Conservation (phyloP, 2,329 filamentous ascomycete genomes). For the Chaetomium olivaceum region DNA sequence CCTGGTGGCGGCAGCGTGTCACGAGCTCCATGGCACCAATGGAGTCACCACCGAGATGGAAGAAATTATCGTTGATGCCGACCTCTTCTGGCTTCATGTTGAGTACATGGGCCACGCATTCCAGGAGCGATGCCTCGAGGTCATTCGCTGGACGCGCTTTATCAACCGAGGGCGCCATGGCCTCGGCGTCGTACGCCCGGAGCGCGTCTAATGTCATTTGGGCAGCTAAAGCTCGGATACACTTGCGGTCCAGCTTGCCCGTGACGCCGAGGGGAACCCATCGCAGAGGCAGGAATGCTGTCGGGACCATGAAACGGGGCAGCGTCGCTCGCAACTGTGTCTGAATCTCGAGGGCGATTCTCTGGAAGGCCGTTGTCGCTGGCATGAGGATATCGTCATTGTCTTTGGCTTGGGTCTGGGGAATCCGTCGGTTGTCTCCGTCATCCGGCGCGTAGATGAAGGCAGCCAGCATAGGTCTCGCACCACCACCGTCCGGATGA, state of each 20-base stretch:
- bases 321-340: slow-evolving; percentile 1
- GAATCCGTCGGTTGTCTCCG: background rate
- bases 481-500: background rate
- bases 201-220: slow-evolving; percentile 1
- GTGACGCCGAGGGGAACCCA: background rate
- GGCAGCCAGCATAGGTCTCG: background rate
- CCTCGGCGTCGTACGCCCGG: background rate
- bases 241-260: slow-evolving; percentile 1
- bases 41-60: background rate
- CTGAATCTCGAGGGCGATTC: slow-evolving; percentile 2
- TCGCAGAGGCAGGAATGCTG: background rate
- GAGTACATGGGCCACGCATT: slow-evolving; percentile 2
- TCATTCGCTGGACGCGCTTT: background rate
- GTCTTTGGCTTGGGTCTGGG: background rate
- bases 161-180: background rate
- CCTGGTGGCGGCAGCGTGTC: background rate
- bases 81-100: slow-evolving; percentile 1
- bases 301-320: background rate
- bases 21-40: background rate
- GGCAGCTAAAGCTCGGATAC: background rate
- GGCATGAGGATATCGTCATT: background rate
- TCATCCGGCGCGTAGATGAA: background rate
- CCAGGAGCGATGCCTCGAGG: slow-evolving; percentile 1
- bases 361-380: background rate
- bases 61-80: background rate